Evolutionary conservation across 768 basidiomycete genomes (phyloP), one percentile per base, ranked within the genome.

Genomic region (Lactifluus pinguis): DNA sequence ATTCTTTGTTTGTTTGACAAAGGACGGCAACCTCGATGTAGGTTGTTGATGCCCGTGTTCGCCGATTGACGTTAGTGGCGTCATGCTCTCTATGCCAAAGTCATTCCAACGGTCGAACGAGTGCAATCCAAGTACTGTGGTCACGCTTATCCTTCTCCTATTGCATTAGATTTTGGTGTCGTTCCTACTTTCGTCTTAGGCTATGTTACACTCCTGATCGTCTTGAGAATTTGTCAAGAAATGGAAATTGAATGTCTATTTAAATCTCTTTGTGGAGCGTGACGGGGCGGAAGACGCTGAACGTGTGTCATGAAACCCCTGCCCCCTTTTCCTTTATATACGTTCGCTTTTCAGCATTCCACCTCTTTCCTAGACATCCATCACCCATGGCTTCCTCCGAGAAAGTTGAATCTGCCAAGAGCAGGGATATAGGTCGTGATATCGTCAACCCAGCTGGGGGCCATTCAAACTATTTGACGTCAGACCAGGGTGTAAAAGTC

Each of bases 401-500:
- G 29, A 32, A 42, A 42, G 15, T 25, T 44, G 32, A 55, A 8
- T 19, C 42, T 38, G 52, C 57, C 42, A 62, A 67, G 44, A 51
- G 10, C 13, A 48, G 19, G 9, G 76, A 78, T 57, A 52, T 79
- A 44, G 54, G 71, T 21, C 62, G 64, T 14, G 69, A 76, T 60
- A 74, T 69, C 6, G 61, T 77, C 25, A 71, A 76, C 21, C 68
- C 72, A 21, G 60, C 61, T 21, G 53, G 53, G 38, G 25, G 2
- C 13, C 52, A 68, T 5, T 34, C 63, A 15, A 67, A 66, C 14
- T 67, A 60, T 19, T 57, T 85, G 62, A 87, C 84, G 0, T 87
- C 83, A 11, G 85, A 87, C 65, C 77, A 80, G 65, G 87, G 85
- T 21, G 77, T 80, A 34, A 78, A 76, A 55, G 70, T 85, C 15